Percentiles rank a stretch among this genome's conserved stretches.
These are phyloP conservation scores for Penicillium fuscoglaucum DNA, from an alignment of 2,329 filamentous ascomycete species.

Conservation along the genomic window DNA sequence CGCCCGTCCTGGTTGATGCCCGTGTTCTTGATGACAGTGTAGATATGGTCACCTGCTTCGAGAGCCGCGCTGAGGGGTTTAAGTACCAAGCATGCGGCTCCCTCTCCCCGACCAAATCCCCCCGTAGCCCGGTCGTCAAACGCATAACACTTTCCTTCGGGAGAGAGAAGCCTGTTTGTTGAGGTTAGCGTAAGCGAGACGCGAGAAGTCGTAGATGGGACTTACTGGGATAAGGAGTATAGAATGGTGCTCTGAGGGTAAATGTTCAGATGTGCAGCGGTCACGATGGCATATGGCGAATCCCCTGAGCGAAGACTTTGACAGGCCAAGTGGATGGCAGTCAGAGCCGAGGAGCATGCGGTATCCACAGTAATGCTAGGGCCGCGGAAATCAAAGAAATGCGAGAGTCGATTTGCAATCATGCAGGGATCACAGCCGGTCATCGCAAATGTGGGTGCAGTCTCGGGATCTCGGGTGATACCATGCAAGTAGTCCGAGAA, in stretches of 20 bases:
- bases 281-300: not conserved
- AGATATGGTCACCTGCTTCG: not conserved
- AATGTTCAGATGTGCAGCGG: not conserved
- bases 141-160: not conserved
- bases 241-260: not conserved
- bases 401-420: constrained; percentile 32
- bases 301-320: constrained; percentile 30
- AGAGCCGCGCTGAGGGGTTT: not conserved
- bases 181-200: not conserved
- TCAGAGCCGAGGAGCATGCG: constrained; percentile 28
- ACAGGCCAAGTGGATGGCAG: constrained; percentile 30
- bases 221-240: not conserved
- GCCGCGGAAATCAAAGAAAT: constrained; percentile 31
- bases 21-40: not conserved
- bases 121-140: not conserved
- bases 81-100: not conserved
- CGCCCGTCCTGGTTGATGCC: not conserved
- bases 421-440: constrained; percentile 20
- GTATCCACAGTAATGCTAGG: constrained; percentile 32
- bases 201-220: not conserved
- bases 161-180: not conserved
- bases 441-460: not conserved
- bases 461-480: not conserved
- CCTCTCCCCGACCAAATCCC: not conserved
- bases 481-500: not conserved